phyloP scores from a whole-genome alignment of 2,329 filamentous ascomycete genomes.

The Xylariaceae sp. region DNA sequence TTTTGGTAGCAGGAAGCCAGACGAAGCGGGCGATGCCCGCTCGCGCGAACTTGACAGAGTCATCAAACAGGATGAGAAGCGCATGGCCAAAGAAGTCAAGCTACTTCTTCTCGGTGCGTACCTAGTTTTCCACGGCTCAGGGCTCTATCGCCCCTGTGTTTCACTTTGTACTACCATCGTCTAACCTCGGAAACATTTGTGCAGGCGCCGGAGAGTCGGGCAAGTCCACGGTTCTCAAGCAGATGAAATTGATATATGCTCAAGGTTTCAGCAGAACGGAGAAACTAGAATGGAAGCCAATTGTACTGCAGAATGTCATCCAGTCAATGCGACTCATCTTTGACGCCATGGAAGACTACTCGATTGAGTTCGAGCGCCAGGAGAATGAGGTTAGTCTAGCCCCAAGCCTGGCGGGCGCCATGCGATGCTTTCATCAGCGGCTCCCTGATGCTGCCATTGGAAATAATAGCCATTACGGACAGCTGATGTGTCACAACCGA shows the following conservation, averaged over 20 bases:
- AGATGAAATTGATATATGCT: constrained; percentile 98
- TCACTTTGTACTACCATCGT: constrained; percentile 30
- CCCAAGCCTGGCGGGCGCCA: not conserved
- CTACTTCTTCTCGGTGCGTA: constrained; percentile 86
- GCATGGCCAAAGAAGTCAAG: constrained; percentile 87
- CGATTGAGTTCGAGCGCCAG: constrained; percentile 77
- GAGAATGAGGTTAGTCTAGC: constrained; percentile 74
- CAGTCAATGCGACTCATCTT: constrained; percentile 90
- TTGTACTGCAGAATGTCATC: constrained; percentile 94
- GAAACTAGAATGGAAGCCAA: constrained; percentile 90
- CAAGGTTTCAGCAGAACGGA: constrained; percentile 90
- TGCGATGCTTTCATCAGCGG: not conserved
- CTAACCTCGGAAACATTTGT: constrained; percentile 34
- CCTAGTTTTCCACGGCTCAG: constrained; percentile 23
- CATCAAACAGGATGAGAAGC: constrained; percentile 87
- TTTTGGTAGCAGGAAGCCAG: constrained; percentile 64
- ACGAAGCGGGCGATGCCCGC: constrained; percentile 57
- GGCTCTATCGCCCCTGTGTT: constrained; percentile 25
- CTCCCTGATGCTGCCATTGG: not conserved
- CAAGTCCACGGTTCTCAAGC: constrained; percentile 96
- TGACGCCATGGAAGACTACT: constrained; percentile 88
- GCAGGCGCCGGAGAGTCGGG: constrained; percentile 92
- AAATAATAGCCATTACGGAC: constrained; percentile 8
- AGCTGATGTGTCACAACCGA: constrained; percentile 23
- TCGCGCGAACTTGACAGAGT: constrained; percentile 84